These are phyloP conservation scores for Nothophaeocryptopus gaeumannii DNA, from an alignment of 2,329 filamentous ascomycete species.

Conservation along the genomic window DNA sequence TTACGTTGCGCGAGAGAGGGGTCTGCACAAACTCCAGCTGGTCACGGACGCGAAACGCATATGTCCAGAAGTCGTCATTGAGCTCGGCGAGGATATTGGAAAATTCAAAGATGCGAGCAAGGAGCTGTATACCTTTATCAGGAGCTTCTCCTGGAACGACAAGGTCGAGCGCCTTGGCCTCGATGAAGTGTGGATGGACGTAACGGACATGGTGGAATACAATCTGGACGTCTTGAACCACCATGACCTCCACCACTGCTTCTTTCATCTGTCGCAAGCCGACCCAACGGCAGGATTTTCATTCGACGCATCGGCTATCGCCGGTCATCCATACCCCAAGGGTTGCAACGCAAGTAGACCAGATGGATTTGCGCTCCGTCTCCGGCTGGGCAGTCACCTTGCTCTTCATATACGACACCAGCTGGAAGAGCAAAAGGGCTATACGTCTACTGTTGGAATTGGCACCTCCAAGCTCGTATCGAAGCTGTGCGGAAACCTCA, in stretches of 20 bases:
- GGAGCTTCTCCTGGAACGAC: slow-evolving; percentile 70
- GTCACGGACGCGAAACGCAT: slow-evolving; percentile 74
- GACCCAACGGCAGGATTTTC: slow-evolving; percentile 78
- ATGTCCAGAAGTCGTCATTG: slow-evolving; percentile 80
- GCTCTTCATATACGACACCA: slow-evolving; percentile 69
- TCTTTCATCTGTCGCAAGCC: slow-evolving; percentile 70
- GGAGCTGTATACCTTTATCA: slow-evolving; percentile 69
- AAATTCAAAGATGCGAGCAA: slow-evolving; percentile 86
- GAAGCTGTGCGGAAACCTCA: slow-evolving; percentile 77
- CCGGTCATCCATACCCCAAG: slow-evolving; percentile 61
- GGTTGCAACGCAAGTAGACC: slow-evolving; percentile 10
- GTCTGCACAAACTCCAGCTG: slow-evolving; percentile 77
- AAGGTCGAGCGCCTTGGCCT: slow-evolving; percentile 81
- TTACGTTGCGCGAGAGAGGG: slow-evolving; percentile 75
- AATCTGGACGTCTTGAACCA: slow-evolving; percentile 70
- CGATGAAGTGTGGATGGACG: slow-evolving; percentile 80
- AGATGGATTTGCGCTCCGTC: slow-evolving; percentile 47
- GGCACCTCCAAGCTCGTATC: slow-evolving; percentile 82
- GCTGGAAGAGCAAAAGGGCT: slow-evolving; percentile 73
- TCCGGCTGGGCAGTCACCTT: slow-evolving; percentile 77
- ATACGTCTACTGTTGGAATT: slow-evolving; percentile 83
- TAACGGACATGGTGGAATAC: slow-evolving; percentile 81
- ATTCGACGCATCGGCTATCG: slow-evolving; percentile 68
- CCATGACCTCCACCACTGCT: slow-evolving; percentile 64
- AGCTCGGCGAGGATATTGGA: slow-evolving; percentile 81